Evolutionary conservation across 176 grass and related monocot genomes (phyloP).

Genomic region (Bromus sterilis): DNA sequence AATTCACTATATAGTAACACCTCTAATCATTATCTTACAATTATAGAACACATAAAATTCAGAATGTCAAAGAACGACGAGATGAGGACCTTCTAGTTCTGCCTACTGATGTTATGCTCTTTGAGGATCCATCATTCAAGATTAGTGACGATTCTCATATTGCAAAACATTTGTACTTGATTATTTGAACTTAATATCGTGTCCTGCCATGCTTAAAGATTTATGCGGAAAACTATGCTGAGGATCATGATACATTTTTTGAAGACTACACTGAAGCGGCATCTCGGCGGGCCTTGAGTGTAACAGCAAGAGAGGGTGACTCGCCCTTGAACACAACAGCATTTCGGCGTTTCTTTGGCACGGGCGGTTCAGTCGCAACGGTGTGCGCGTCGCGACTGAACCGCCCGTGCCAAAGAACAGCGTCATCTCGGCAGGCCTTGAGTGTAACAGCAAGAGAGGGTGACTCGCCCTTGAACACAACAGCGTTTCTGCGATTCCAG

Average conservation of each 20-base stretch:
- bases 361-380: too few species aligned
- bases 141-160: slow-evolving; percentile 23
- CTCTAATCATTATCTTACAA: background rate
- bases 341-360: too few species aligned
- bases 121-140: slow-evolving; percentile 93
- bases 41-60: background rate
- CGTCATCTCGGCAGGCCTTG: too few species aligned
- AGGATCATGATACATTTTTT: slow-evolving; percentile 79
- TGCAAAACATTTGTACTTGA: background rate
- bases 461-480: too few species aligned
- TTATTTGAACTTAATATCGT: background rate
- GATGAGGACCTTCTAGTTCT: slow-evolving; percentile 79
- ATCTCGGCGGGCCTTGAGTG: too few species aligned
- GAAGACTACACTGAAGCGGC: slow-evolving; percentile 79
- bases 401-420: too few species aligned
- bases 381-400: too few species aligned
- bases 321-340: too few species aligned
- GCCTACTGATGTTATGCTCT: slow-evolving; percentile 81
- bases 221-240: slow-evolving; percentile 83
- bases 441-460: too few species aligned
- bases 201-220: slow-evolving; percentile 28
- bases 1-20: background rate
- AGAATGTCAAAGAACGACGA: slow-evolving; percentile 66
- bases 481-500: too few species aligned
- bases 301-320: too few species aligned